These are phyloP conservation scores for Annona cherimola DNA, from an alignment of 164 flowering plant genomes.

Conservation along the genomic window DNA sequence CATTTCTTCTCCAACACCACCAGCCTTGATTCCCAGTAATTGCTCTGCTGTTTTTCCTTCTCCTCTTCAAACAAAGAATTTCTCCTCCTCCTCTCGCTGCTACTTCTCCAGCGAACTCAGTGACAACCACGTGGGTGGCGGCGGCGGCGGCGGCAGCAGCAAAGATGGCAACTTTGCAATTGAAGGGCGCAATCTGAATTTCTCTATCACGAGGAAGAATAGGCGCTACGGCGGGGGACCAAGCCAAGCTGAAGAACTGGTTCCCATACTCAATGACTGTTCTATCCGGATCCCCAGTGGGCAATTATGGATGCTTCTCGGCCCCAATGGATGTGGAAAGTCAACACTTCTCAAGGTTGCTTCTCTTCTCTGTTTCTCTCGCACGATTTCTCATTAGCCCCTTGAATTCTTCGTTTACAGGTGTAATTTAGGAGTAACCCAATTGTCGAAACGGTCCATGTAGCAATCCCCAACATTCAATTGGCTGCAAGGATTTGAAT, in stretches of 20 bases:
- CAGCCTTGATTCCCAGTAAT: not conserved
- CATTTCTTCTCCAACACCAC: not conserved
- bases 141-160: not conserved
- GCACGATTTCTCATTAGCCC: no score
- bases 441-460: no score
- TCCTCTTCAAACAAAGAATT: not conserved
- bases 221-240: not conserved
- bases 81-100: not conserved
- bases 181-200: slow-evolving; percentile 55
- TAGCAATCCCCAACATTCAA: no score
- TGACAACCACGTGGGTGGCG: no score
- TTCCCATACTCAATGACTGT: slow-evolving; percentile 69
- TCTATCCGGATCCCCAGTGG: slow-evolving; percentile 73
- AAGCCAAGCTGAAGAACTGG: slow-evolving; percentile 23
- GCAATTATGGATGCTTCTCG: slow-evolving; percentile 95
- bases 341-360: slow-evolving; percentile 89
- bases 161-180: slow-evolving; percentile 35
- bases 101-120: no score
- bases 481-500: no score
- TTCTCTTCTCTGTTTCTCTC: not conserved
- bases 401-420: no score
- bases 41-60: not conserved
- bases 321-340: slow-evolving; percentile 96
- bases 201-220: slow-evolving; percentile 37
- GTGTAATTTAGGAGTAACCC: no score